Evolutionary conservation across 2,329 filamentous ascomycete genomes (phyloP).

Genomic region (Stemphylium vesicarium): DNA sequence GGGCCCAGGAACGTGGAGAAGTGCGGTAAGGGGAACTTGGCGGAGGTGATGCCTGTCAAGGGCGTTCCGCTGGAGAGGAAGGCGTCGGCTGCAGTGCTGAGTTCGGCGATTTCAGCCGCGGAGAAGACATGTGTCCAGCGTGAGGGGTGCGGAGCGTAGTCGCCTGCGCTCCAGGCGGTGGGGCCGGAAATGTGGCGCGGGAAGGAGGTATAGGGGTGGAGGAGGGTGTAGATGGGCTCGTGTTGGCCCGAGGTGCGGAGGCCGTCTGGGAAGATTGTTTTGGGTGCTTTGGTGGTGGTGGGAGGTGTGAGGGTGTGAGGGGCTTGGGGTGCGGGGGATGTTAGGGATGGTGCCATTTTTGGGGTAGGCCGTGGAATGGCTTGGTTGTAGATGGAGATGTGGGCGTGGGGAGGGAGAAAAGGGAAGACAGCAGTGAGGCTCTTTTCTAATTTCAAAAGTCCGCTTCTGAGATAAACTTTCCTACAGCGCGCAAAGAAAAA

Average conservation of each 20-base stretch:
- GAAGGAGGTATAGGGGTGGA: conserved; percentile 73
- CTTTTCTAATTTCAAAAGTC: too few relatives aligned
- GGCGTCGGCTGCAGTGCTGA: conserved; percentile 69
- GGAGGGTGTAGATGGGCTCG: conserved; percentile 67
- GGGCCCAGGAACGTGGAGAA: conserved; percentile 61
- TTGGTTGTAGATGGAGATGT: neutral
- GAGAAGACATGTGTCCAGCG: conserved; percentile 77
- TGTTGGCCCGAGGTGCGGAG: conserved; percentile 76
- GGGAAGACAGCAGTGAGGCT: too few relatives aligned
- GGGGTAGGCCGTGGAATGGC: too few relatives aligned
- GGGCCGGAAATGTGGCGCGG: conserved; percentile 73
- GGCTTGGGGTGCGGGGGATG: conserved; percentile 44
- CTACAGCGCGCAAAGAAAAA: too few relatives aligned
- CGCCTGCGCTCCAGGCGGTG: conserved; percentile 74
- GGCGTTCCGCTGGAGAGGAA: conserved; percentile 71
- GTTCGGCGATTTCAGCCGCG: conserved; percentile 68
- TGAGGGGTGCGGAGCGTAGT: conserved; percentile 68
- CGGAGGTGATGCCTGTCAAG: conserved; percentile 73
- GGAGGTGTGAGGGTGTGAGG: conserved; percentile 44
- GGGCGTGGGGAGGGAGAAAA: too few relatives aligned
- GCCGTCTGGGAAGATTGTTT: conserved; percentile 66
- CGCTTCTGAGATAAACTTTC: too few relatives aligned
- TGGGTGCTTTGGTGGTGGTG: conserved; percentile 45
- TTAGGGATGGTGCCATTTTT: conserved; percentile 51
- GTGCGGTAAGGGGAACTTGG: conserved; percentile 67